A percentile compares a stretch with the other conserved stretches of the same genome.
phyloP scores from a whole-genome alignment of 768 basidiomycete species.

The Auriscalpium orientale region DNA sequence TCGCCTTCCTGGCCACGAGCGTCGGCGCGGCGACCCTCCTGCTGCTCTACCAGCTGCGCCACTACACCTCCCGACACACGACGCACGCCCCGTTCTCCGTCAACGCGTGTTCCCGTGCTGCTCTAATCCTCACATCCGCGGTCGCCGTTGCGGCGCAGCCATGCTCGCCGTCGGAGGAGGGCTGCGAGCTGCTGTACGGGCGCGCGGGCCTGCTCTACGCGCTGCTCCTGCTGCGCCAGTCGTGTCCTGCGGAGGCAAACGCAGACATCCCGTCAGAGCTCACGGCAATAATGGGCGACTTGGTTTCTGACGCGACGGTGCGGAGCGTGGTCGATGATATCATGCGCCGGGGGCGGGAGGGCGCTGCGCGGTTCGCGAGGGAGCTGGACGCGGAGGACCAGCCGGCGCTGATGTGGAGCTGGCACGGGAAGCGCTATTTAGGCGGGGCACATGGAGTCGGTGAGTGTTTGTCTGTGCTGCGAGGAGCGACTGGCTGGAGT shows the following conservation, averaged over 20 bases:
- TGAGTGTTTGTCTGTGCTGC: constrained; percentile 19
- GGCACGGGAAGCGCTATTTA: constrained; percentile 49
- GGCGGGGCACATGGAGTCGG: constrained; percentile 57
- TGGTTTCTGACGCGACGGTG: constrained; percentile 23
- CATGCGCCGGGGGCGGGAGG: constrained; percentile 34
- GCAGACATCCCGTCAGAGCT: constrained; percentile 13
- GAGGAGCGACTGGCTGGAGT: background rate
- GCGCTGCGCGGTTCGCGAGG: constrained; percentile 27
- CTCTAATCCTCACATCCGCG: constrained; percentile 12
- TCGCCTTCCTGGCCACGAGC: constrained; percentile 23
- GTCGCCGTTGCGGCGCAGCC: constrained; percentile 3
- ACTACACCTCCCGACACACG: constrained; percentile 1
- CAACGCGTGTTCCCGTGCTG: constrained; percentile 3
- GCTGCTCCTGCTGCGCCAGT: constrained; percentile 36
- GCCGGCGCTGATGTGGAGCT: constrained; percentile 51
- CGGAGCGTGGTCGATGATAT: constrained; percentile 36
- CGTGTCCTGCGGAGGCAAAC: constrained; percentile 13
- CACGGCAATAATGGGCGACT: constrained; percentile 10
- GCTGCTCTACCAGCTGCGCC: constrained; percentile 16
- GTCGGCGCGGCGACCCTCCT: constrained; percentile 22
- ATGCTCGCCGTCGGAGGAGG: constrained; percentile 31
- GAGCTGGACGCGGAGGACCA: constrained; percentile 18
- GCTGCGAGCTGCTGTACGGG: constrained; percentile 52
- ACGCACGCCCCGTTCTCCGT: background rate
- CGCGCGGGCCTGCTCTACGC: constrained; percentile 51